Conservation (phyloP, 169 alveolate genomes). For the Cryptosporidium bovis region DNA sequence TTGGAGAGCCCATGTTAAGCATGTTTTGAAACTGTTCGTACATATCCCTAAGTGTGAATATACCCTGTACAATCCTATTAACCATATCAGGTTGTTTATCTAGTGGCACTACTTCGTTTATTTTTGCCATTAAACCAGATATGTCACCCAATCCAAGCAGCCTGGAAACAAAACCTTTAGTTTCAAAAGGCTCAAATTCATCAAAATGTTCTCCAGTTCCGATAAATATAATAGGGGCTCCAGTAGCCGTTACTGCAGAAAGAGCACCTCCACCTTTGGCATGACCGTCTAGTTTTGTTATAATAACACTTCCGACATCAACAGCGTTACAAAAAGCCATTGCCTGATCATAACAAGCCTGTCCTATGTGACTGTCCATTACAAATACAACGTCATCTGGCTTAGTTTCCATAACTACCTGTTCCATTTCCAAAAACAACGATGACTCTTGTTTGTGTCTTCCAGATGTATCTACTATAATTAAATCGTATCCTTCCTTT, state of each 20-base stretch:
- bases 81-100: constrained; percentile 95
- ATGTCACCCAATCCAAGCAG: constrained; percentile 98
- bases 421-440: constrained; percentile 98
- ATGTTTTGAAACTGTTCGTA: constrained; percentile 95
- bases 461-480: constrained; percentile 99
- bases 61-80: constrained; percentile 94
- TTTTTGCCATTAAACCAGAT: constrained; percentile 93
- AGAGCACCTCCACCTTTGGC: constrained; percentile 99
- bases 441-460: constrained; percentile 99
- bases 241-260: constrained; percentile 97
- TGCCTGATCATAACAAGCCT: constrained; percentile 99
- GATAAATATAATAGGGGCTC: constrained; percentile 92
- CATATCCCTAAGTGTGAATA: constrained; percentile 95
- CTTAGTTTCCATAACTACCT: constrained; percentile 87
- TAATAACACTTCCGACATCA: constrained; percentile 97
- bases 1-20: constrained; percentile 95
- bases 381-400: constrained; percentile 98
- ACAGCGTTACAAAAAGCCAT: constrained; percentile 96
- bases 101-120: constrained; percentile 94
- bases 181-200: constrained; percentile 97
- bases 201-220: constrained; percentile 99
- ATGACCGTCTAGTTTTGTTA: constrained; percentile 99
- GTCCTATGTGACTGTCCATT: constrained; percentile 99
- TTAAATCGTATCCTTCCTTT: constrained; percentile 94
- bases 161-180: constrained; percentile 96